These are phyloP conservation scores for Bauhinia variegata DNA, from an alignment of 306 rosid genomes.

Conservation along the genomic window DNA sequence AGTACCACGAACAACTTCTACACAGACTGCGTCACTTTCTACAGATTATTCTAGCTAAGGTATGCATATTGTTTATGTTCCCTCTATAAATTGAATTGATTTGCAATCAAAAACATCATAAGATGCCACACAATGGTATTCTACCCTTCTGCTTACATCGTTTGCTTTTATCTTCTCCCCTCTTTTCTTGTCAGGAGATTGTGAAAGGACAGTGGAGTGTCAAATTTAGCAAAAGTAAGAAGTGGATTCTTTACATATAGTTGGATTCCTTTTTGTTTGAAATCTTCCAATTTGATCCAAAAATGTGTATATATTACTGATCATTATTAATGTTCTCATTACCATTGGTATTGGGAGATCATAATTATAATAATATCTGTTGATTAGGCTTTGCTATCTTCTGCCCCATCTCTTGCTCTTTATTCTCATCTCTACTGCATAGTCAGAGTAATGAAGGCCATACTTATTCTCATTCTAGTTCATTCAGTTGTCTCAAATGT, in stretches of 20 bases:
- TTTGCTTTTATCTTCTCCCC: no score
- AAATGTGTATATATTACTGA: slow-evolving; percentile 30
- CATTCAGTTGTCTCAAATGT: no score
- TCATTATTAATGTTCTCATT: background rate
- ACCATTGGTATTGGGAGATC: slow-evolving; percentile 24
- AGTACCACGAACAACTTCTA: slow-evolving; percentile 50
- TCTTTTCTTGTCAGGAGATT: slow-evolving; percentile 33
- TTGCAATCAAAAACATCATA: no score
- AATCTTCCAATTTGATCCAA: slow-evolving; percentile 29
- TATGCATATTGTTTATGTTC: slow-evolving; percentile 15
- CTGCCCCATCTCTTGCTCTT: background rate
- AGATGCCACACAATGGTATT: no score
- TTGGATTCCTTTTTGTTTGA: slow-evolving; percentile 21
- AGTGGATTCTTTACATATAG: slow-evolving; percentile 35
- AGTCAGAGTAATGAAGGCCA: no score
- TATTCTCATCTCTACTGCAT: no score
- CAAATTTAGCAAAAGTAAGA: slow-evolving; percentile 33
- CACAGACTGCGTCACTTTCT: slow-evolving; percentile 41
- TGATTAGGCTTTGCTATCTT: slow-evolving; percentile 13
- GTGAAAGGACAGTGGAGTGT: slow-evolving; percentile 26
- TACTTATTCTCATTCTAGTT: no score
- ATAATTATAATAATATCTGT: slow-evolving; percentile 29
- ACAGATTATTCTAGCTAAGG: slow-evolving; percentile 30
- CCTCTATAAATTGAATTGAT: no score
- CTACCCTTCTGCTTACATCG: slow-evolving; percentile 27